Evolutionary conservation across 2,329 filamentous ascomycete genomes (phyloP), one percentile per base, ranked within the genome.

Genomic region (Harringtonia aguacate): DNA sequence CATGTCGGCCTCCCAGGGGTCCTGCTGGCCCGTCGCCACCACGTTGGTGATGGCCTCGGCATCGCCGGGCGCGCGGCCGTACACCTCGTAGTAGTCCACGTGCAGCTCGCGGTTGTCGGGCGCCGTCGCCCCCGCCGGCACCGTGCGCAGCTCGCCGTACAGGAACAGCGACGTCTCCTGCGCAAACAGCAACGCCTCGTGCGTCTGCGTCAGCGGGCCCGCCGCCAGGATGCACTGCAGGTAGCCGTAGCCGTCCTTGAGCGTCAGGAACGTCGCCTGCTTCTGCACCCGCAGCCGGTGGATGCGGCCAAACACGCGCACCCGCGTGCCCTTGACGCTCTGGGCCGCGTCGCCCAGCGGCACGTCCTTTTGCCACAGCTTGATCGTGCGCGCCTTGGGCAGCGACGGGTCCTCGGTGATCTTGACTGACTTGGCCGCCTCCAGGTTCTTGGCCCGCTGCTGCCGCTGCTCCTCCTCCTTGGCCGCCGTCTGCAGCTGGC

Each of bases 21-120:
- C 86, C 79, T 56, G 79, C 79, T 56, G 79, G 72, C 84, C 60
- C 41, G 62, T 58, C 2, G 68, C 67, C 28, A 78, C 74, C 51
- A 66, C 78, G 75, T 88, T 95, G 72, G 87, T 92, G 60, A 95
- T 88, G 57, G 89, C 86, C 51, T 95, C 89, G 49, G 90, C 85
- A 55, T 87, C 89, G 50, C 86, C 84, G 33, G 87, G 84, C 34
- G 89, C 86, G 56, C 75, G 57, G 80, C 84, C 48, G 85, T 79
- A 48, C 27, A 53, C 46, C 43, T 78, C 75, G 72, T 84, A 95
- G 71, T 81, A 95, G 65, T 95, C 89, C 55, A 85, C 89, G 58
- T 90, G 86, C 40, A 95, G 73, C 65, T 95, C 89, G 51, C 90
- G 85, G 72, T 83, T 72, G 66, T 87, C 80, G 39, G 86, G 86